Conservation (phyloP, 2,329 filamentous ascomycete genomes). For the Claviceps quebecensis region DNA sequence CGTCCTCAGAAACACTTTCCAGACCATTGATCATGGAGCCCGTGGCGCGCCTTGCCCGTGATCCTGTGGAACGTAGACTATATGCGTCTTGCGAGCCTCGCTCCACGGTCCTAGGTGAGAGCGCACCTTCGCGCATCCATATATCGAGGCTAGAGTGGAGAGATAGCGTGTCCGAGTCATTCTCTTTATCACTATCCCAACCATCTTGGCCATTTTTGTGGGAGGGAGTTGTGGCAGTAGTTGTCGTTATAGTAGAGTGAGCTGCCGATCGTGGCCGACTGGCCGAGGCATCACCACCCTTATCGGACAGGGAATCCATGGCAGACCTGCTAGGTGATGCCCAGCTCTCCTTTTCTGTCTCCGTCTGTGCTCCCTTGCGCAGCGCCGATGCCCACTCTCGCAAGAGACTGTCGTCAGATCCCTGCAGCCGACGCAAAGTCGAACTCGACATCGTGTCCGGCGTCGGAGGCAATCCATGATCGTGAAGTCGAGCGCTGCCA, state of each 20-base stretch:
- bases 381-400: conserved; percentile 10
- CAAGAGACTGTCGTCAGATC: conserved; percentile 34
- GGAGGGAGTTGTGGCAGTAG: conserved; percentile 18
- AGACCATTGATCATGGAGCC: conserved; percentile 29
- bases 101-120: conserved; percentile 18
- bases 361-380: not conserved
- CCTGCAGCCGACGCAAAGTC: conserved; percentile 35
- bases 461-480: conserved; percentile 38
- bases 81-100: conserved; percentile 39
- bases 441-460: conserved; percentile 46
- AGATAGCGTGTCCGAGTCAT: conserved; percentile 22
- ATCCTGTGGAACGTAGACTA: conserved; percentile 29
- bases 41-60: conserved; percentile 30
- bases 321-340: not conserved
- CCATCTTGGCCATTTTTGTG: conserved; percentile 22
- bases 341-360: conserved; percentile 3
- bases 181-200: conserved; percentile 31
- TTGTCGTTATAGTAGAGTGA: conserved; percentile 18
- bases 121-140: conserved; percentile 42
- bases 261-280: conserved; percentile 32
- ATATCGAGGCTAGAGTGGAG: conserved; percentile 39
- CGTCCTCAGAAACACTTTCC: conserved; percentile 10
- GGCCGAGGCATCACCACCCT: conserved; percentile 12
- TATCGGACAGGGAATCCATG: conserved; percentile 8
- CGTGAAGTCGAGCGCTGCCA: conserved; percentile 25